Conservation (phyloP, 139 green algal species). For the Chlorella sp. region DNA sequence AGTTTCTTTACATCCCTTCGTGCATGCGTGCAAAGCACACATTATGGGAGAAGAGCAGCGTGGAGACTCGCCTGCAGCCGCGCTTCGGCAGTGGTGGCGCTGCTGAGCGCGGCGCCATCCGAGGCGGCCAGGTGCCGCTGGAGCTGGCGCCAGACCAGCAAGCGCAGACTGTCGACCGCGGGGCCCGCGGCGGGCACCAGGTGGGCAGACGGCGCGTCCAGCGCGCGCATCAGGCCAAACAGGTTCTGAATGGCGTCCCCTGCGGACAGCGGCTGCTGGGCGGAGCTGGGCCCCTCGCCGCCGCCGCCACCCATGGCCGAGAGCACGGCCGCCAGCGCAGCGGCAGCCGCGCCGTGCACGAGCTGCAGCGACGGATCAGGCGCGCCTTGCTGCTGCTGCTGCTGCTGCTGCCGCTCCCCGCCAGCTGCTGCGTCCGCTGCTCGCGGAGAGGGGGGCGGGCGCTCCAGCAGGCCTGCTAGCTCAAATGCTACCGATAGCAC, state of each 20-base stretch:
- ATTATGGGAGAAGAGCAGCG: not conserved
- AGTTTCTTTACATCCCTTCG: not conserved
- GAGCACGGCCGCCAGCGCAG: not conserved
- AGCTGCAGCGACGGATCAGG: not conserved
- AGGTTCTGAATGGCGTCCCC: constrained; percentile 38
- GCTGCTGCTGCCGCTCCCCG: not conserved
- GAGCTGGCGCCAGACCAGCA: constrained; percentile 20
- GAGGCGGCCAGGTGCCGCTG: constrained; percentile 1
- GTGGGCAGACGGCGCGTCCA: constrained; percentile 4
- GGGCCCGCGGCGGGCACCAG: not conserved
- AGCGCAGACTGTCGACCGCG: not conserved
- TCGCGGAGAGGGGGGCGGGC: not conserved
- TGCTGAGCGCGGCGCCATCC: not conserved
- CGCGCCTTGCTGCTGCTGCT: not conserved
- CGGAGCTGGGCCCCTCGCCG: too few relatives aligned
- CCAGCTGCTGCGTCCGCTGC: not conserved
- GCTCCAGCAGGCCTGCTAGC: constrained; percentile 3
- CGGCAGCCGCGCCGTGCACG: not conserved
- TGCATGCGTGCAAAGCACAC: not conserved
- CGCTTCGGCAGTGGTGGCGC: constrained; percentile 4
- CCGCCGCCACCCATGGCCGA: not conserved
- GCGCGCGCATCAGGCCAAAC: constrained; percentile 27
- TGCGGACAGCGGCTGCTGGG: constrained; percentile 19
- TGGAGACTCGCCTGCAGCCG: constrained; percentile 2
- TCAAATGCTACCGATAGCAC: not conserved